These are phyloP conservation scores for Oryza punctata DNA, from an alignment of 176 grass and related monocot species.

Conservation along the genomic window DNA sequence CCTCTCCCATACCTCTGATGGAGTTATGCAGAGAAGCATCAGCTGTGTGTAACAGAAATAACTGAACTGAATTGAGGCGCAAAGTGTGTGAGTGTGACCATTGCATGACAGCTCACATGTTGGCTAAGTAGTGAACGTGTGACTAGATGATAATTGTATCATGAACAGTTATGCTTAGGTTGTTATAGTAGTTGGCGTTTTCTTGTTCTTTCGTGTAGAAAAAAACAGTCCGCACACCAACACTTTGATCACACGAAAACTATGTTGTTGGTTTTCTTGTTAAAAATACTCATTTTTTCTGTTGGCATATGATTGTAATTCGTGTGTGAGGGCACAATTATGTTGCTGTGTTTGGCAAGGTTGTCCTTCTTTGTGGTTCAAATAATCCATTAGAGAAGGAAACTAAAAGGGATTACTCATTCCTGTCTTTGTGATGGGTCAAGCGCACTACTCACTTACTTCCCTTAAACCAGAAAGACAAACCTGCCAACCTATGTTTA, in stretches of 20 bases:
- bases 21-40: slow-evolving; percentile 23
- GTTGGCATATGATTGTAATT: neutral
- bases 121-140: neutral
- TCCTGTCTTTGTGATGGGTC: too few relatives aligned
- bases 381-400: too few relatives aligned
- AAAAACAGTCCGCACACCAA: neutral
- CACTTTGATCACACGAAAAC: neutral
- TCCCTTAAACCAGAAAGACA: too few relatives aligned
- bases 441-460: too few relatives aligned
- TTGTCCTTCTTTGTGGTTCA: too few relatives aligned
- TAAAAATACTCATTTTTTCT: neutral
- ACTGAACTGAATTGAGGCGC: slow-evolving; percentile 34
- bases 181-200: neutral
- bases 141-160: neutral
- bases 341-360: too few relatives aligned
- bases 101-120: neutral
- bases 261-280: neutral
- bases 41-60: slow-evolving; percentile 44
- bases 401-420: too few relatives aligned
- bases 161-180: neutral
- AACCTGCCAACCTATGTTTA: too few relatives aligned
- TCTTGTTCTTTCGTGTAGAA: neutral
- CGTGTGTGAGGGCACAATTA: too few relatives aligned
- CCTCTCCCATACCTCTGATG: neutral
- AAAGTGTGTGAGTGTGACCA: slow-evolving; percentile 49